phyloP scores from a whole-genome alignment of 2,329 filamentous ascomycete species.

The Penicillium vulpinum region DNA sequence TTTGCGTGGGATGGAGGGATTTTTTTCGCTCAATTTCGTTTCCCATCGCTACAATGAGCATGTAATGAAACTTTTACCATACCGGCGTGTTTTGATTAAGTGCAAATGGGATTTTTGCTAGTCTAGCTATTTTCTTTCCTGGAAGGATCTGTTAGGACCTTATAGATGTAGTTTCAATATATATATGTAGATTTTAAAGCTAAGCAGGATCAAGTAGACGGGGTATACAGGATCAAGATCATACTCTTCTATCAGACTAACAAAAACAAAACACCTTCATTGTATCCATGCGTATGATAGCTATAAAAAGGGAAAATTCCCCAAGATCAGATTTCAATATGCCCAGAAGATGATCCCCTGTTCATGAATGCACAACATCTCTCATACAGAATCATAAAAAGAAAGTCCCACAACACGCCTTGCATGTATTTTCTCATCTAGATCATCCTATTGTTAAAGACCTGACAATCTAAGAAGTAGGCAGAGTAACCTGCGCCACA shows the following conservation, averaged over 20 bases:
- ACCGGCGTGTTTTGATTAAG: constrained; percentile 25
- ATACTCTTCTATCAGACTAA: background rate
- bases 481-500: constrained; percentile 44
- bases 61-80: constrained; percentile 27
- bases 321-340: constrained; percentile 4
- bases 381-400: constrained; percentile 3
- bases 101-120: constrained; percentile 18
- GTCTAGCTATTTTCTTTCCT: background rate
- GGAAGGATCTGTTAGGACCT: background rate
- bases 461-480: constrained; percentile 34
- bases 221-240: background rate
- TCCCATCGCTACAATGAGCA: constrained; percentile 26
- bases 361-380: constrained; percentile 9
- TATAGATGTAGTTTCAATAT: background rate
- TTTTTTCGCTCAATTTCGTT: constrained; percentile 7
- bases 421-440: background rate
- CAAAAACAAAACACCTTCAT: constrained; percentile 4
- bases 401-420: constrained; percentile 3
- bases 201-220: background rate
- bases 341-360: constrained; percentile 1
- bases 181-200: background rate
- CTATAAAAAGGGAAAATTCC: constrained; percentile 2
- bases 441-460: background rate
- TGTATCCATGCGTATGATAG: constrained; percentile 8
- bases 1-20: background rate